These are phyloP conservation scores for Aspergillus sergii DNA, from an alignment of 2,329 filamentous ascomycete species.

Conservation along the genomic window DNA sequence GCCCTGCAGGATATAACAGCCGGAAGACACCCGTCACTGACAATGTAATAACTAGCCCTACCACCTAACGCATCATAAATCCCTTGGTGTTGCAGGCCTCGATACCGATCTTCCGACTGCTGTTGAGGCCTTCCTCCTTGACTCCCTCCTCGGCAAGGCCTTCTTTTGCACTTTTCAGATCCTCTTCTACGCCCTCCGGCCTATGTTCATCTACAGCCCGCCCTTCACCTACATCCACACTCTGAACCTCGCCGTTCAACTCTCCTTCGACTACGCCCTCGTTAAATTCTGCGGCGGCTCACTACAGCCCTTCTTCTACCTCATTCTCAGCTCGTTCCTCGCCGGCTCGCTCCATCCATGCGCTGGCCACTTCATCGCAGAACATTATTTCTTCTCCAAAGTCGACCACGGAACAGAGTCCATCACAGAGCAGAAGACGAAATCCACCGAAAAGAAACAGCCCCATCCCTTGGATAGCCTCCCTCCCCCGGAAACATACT, in stretches of 20 bases:
- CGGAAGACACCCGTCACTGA: background rate
- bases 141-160: conserved; percentile 90
- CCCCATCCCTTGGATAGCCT: conserved; percentile 61
- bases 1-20: conserved; percentile 29
- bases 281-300: conserved; percentile 59
- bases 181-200: conserved; percentile 94
- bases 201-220: conserved; percentile 90
- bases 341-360: conserved; percentile 92
- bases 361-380: conserved; percentile 96
- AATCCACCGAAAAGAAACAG: conserved; percentile 36
- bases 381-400: conserved; percentile 77
- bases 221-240: conserved; percentile 84
- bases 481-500: conserved; percentile 88
- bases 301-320: conserved; percentile 71
- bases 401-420: conserved; percentile 44
- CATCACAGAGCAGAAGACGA: conserved; percentile 55
- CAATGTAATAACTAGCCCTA: conserved; percentile 66
- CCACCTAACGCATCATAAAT: conserved; percentile 98
- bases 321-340: conserved; percentile 87
- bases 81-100: conserved; percentile 90
- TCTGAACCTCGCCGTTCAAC: conserved; percentile 76
- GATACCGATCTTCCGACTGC: conserved; percentile 95
- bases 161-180: conserved; percentile 99
- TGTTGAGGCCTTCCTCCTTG: conserved; percentile 86
- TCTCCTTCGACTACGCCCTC: conserved; percentile 74